Percentiles rank a stretch among this genome's conserved stretches.
Evolutionary conservation across 2,329 filamentous ascomycete species (phyloP).

Genomic region (Biscogniauxia mediterranea): DNA sequence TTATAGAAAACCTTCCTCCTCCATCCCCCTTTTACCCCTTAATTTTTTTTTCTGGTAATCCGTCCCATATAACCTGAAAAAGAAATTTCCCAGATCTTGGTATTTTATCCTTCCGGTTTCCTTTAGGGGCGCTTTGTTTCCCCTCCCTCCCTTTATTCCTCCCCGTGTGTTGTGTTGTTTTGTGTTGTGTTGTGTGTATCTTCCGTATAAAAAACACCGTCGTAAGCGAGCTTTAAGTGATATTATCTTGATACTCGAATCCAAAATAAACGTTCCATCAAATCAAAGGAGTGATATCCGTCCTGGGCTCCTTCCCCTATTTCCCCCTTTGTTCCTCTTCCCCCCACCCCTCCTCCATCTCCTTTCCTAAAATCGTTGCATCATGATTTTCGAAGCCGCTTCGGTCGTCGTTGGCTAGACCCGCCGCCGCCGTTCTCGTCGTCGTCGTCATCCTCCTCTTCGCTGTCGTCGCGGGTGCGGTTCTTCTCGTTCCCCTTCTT

Average conservation of each 20-base stretch:
- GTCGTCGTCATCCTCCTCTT: conserved; percentile 45
- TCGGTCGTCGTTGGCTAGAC: conserved; percentile 18
- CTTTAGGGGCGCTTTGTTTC: too few species aligned
- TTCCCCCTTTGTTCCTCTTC: too few species aligned
- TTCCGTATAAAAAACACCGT: not conserved
- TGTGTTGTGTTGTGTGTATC: not conserved
- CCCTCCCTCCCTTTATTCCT: too few species aligned
- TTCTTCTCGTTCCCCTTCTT: conserved; percentile 79
- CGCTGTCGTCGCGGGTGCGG: conserved; percentile 41
- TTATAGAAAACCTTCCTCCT: too few species aligned
- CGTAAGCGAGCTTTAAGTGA: not conserved
- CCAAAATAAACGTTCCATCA: not conserved
- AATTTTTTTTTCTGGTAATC: not conserved
- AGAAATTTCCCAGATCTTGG: not conserved
- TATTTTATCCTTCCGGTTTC: not conserved
- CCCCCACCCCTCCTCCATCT: too few species aligned
- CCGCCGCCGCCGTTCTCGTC: conserved; percentile 20
- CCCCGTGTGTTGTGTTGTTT: not conserved
- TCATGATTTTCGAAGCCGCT: conserved; percentile 29
- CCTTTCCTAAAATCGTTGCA: not conserved
- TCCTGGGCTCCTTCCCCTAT: too few species aligned
- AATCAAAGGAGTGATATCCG: too few species aligned
- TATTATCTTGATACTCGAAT: not conserved
- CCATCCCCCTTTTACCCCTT: not conserved
- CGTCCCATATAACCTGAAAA: not conserved